Evolutionary conservation across 768 basidiomycete genomes (phyloP), one percentile per base, ranked within the genome.

Genomic region (Neoboletus subvelutipes): DNA sequence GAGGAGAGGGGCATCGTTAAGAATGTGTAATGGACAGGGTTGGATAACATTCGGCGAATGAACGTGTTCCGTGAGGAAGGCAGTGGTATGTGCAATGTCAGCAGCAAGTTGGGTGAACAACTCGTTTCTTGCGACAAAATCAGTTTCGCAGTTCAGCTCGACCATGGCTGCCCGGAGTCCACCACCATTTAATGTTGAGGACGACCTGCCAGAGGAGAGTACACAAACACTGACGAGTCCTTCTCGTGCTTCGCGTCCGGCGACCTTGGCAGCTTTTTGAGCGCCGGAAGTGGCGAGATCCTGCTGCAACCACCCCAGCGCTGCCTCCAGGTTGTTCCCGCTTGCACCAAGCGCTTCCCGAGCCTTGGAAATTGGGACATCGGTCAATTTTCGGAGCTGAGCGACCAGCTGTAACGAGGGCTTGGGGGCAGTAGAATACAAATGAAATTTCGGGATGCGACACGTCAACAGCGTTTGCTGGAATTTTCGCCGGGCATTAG

Each of bases 121-220:
- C 56, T 87, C 83, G 64, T 92, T 95, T 61, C 91, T 76, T 24
- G 86, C 92, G 29, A 98, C 95, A 69, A 97, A 98, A 75, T 98
- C 95, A 51, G 95, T 97, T 76, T 98, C 95, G 76, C 95, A 98
- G 64, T 92, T 92, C 58, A 97, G 77, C 72, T 98, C 95, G 55
- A 98, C 77, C 82, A 97, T 89, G 20, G 88, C 86, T 12, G 90
- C 93, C 37, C 91, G 83, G 36, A 90, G 73, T 39, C 82, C 78
- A 1, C 79, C 79, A 20, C 70, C 71, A 8, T 73, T 71, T 37
- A 62, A 60, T 37, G 66, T 75, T 12, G 66, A 70, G 34, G 74
- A 61, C 18, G 78, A 78, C 22, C 75, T 73, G 17, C 88, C 90
- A 15, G 80, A 76, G 18, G 90, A 85, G 24, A 96, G 79, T 12